These are phyloP conservation scores for Triglochin maritima DNA, from an alignment of 106 monocot genomes.

Conservation along the genomic window DNA sequence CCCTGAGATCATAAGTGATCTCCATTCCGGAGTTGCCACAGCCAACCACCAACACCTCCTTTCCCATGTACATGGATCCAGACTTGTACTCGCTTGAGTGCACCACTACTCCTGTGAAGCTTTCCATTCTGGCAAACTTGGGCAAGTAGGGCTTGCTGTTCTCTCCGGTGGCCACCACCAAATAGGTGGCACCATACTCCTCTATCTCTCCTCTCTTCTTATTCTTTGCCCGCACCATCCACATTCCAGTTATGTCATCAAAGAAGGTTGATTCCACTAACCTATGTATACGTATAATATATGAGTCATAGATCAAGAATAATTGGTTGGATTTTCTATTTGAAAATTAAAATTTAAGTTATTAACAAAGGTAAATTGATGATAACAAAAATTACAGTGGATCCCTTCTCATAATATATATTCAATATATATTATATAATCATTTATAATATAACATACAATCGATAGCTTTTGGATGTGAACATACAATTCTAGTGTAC, in stretches of 20 bases:
- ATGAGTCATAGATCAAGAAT: too few relatives aligned
- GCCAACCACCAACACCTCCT: conserved; percentile 18
- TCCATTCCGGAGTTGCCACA: conserved; percentile 35
- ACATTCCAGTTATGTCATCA: conserved; percentile 1
- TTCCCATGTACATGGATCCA: conserved; percentile 3
- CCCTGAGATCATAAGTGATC: conserved; percentile 23
- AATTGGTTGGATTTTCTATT: too few relatives aligned
- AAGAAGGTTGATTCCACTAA: conserved; percentile 11
- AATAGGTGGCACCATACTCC: conserved; percentile 11
- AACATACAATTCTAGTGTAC: too few relatives aligned
- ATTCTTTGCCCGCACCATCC: conserved; percentile 5
- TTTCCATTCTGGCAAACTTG: background rate
- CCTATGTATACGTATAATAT: background rate
- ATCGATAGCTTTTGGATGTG: too few relatives aligned
- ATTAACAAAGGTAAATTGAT: too few relatives aligned
- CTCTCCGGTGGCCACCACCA: conserved; percentile 33
- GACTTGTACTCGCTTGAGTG: conserved; percentile 21
- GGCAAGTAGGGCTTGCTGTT: conserved; percentile 14
- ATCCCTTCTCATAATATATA: too few relatives aligned
- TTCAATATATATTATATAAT: too few relatives aligned
- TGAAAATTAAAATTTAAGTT: too few relatives aligned
- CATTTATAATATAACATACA: too few relatives aligned
- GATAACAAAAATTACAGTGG: too few relatives aligned
- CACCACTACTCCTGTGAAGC: conserved; percentile 13
- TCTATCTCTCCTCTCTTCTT: conserved; percentile 3